A percentile compares a stretch with the other conserved stretches of the same genome.
Conservation (phyloP, 1,284 basidiomycete species). For the Apiotrichum laibachii region DNA sequence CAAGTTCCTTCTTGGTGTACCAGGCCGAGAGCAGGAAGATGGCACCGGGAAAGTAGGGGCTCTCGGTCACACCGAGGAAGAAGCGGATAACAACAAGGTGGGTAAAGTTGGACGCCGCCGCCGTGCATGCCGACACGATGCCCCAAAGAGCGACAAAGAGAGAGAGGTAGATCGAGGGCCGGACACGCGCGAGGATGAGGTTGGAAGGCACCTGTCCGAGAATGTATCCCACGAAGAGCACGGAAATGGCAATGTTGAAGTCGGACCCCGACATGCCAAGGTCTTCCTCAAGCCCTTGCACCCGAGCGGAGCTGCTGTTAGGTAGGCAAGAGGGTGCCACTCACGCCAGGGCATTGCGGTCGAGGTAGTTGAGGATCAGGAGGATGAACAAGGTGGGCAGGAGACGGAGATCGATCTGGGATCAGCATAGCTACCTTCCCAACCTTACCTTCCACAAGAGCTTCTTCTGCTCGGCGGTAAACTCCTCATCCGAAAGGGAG, state of each 20-base stretch:
- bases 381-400: conserved; percentile 33
- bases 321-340: not conserved
- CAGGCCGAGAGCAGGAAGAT: conserved; percentile 28
- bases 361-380: conserved; percentile 43
- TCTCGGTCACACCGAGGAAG: conserved; percentile 36
- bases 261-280: conserved; percentile 33
- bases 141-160: conserved; percentile 24
- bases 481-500: too few relatives aligned
- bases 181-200: conserved; percentile 23
- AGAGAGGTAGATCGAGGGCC: conserved; percentile 17
- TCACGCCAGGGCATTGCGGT: conserved; percentile 42
- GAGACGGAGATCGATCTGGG: conserved; percentile 24
- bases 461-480: too few relatives aligned
- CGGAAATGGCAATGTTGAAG: conserved; percentile 42
- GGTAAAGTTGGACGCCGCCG: conserved; percentile 16
- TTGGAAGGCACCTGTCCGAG: conserved; percentile 44
- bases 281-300: conserved; percentile 29
- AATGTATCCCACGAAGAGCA: conserved; percentile 49
- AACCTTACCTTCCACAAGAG: too few relatives aligned
- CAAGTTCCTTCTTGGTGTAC: conserved; percentile 28
- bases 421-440: too few relatives aligned
- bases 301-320: conserved; percentile 12
- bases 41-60: conserved; percentile 36
- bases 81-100: conserved; percentile 28
- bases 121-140: conserved; percentile 12